These are phyloP conservation scores for Geum urbanum DNA, from an alignment of 306 rosid species.

Conservation along the genomic window DNA sequence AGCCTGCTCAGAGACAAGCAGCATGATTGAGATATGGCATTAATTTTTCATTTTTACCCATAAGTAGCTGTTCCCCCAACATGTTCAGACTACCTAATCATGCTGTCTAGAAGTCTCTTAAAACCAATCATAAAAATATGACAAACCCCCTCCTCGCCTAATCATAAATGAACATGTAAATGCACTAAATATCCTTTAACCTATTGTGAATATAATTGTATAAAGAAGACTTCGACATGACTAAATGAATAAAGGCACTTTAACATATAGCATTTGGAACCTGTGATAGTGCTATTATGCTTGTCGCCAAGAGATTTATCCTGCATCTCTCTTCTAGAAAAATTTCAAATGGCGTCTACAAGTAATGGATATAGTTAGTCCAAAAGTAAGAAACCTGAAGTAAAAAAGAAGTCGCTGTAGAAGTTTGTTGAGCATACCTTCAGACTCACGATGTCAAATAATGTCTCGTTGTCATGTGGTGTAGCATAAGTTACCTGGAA, in stretches of 20 bases:
- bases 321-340: slow-evolving; percentile 75
- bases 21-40: neutral
- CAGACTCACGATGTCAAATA: slow-evolving; percentile 79
- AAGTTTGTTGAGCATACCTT: slow-evolving; percentile 53
- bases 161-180: neutral
- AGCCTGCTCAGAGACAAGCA: neutral
- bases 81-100: neutral
- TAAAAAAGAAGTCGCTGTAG: slow-evolving; percentile 17
- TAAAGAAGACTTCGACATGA: neutral
- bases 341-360: slow-evolving; percentile 62
- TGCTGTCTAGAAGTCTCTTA: neutral
- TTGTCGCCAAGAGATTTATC: slow-evolving; percentile 86
- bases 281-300: slow-evolving; percentile 84
- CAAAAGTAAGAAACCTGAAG: slow-evolving; percentile 8
- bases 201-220: neutral
- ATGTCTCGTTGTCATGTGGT: slow-evolving; percentile 91
- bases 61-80: neutral
- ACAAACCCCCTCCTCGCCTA: neutral
- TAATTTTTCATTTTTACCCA: neutral
- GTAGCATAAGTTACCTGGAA: slow-evolving; percentile 89
- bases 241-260: neutral
- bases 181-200: neutral
- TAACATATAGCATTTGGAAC: slow-evolving; percentile 37
- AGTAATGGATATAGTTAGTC: slow-evolving; percentile 21
- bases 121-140: neutral